Conservation (phyloP, 2,329 filamentous ascomycete genomes). For the Cryphonectria parasitica region DNA sequence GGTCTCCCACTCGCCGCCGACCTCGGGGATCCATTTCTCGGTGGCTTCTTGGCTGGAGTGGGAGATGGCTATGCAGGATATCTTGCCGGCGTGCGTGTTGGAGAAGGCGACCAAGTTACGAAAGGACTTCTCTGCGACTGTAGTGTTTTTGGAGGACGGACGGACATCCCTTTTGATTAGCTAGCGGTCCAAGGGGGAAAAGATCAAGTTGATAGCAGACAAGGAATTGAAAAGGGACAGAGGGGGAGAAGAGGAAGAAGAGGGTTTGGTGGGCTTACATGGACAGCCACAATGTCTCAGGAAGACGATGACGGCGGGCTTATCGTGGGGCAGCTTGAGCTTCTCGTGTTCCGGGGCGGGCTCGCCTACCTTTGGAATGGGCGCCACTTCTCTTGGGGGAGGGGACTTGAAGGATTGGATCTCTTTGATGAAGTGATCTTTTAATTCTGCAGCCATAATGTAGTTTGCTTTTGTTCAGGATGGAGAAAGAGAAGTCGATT, state of each 20-base stretch:
- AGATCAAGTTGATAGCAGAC: neutral
- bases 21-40: conserved; percentile 59
- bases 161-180: neutral
- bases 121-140: conserved; percentile 72
- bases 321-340: conserved; percentile 56
- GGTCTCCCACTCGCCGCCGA: conserved; percentile 62
- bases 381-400: conserved; percentile 46
- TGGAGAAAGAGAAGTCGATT: neutral
- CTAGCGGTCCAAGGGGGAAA: neutral
- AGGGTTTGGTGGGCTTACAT: conserved; percentile 51
- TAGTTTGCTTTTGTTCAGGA: too few relatives aligned
- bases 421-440: conserved; percentile 23
- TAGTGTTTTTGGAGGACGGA: neutral
- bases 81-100: conserved; percentile 47
- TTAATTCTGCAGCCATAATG: conserved; percentile 19
- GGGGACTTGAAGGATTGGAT: conserved; percentile 28
- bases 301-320: conserved; percentile 67
- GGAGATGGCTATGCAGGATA: conserved; percentile 65
- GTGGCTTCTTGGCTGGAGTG: conserved; percentile 60
- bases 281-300: conserved; percentile 76
- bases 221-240: neutral
- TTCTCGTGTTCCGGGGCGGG: conserved; percentile 56
- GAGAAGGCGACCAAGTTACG: conserved; percentile 57
- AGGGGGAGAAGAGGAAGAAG: neutral
- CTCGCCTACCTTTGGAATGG: conserved; percentile 55